phyloP scores from a whole-genome alignment of 768 basidiomycete species.

The Mycena vitilis region DNA sequence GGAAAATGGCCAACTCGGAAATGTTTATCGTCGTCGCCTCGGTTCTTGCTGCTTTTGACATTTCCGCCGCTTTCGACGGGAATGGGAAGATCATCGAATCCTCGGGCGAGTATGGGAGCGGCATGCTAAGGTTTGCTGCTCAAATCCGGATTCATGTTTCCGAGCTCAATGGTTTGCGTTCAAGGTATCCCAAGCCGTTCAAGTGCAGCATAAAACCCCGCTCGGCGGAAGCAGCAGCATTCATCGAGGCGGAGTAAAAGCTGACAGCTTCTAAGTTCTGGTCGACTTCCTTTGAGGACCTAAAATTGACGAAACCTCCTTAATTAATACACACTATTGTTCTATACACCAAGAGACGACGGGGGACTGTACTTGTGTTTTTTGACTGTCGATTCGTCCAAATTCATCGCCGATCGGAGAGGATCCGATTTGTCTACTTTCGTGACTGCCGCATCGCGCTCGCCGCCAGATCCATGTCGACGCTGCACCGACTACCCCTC shows the following conservation, averaged over 20 bases:
- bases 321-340: too few relatives aligned
- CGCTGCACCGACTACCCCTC: constrained; percentile 60
- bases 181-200: constrained; percentile 31
- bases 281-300: too few relatives aligned
- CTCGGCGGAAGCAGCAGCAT: constrained; percentile 1
- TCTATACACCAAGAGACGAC: too few relatives aligned
- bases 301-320: too few relatives aligned
- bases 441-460: too few relatives aligned
- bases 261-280: too few relatives aligned
- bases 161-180: neutral
- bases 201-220: constrained; percentile 30
- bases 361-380: too few relatives aligned
- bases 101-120: constrained; percentile 27
- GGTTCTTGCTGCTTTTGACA: constrained; percentile 44
- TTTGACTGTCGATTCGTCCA: too few relatives aligned
- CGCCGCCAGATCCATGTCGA: too few relatives aligned
- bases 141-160: neutral
- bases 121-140: constrained; percentile 24
- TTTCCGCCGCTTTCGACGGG: constrained; percentile 29
- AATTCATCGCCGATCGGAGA: too few relatives aligned
- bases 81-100: constrained; percentile 24
- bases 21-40: constrained; percentile 44
- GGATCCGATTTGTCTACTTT: too few relatives aligned
- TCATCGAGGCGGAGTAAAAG: constrained; percentile 2
- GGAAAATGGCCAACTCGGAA: constrained; percentile 41